Conservation (phyloP, 371 early-diverging fungal species). For the Ecytonucleospora hepatopenaei region DNA sequence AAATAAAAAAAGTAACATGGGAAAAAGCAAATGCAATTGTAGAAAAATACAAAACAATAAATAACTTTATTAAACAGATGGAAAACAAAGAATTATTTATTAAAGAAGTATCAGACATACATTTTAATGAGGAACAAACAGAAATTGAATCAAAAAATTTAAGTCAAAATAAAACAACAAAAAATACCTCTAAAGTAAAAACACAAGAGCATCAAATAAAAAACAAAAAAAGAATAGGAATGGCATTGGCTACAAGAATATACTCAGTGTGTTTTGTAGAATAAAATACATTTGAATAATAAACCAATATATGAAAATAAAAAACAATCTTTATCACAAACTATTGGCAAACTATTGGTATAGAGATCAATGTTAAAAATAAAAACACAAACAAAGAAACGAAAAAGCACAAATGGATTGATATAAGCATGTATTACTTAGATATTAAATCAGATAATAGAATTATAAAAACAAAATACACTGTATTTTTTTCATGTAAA, state of each 20-base stretch:
- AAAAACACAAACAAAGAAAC: not conserved
- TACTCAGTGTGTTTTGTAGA: too few relatives aligned
- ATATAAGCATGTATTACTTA: conserved; percentile 5
- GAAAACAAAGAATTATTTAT: not conserved
- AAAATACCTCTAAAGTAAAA: too few relatives aligned
- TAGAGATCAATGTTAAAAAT: not conserved
- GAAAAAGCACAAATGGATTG: not conserved
- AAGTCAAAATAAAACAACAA: too few relatives aligned
- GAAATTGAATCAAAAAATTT: too few relatives aligned
- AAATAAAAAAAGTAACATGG: conserved; percentile 2
- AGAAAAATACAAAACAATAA: conserved; percentile 1
- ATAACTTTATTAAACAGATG: not conserved
- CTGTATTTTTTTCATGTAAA: conserved; percentile 77
- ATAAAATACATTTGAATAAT: too few relatives aligned
- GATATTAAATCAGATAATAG: conserved; percentile 64
- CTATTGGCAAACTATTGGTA: too few relatives aligned
- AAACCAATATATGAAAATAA: not conserved
- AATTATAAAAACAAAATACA: conserved; percentile 88
- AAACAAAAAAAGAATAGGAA: too few relatives aligned
- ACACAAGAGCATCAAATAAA: too few relatives aligned
- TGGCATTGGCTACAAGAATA: too few relatives aligned
- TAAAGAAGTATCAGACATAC: too few relatives aligned
- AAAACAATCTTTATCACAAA: not conserved
- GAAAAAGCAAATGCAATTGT: not conserved
- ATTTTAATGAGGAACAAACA: too few relatives aligned